Evolutionary conservation across 306 rosid species (phyloP).

Genomic region (Inga oerstediana): DNA sequence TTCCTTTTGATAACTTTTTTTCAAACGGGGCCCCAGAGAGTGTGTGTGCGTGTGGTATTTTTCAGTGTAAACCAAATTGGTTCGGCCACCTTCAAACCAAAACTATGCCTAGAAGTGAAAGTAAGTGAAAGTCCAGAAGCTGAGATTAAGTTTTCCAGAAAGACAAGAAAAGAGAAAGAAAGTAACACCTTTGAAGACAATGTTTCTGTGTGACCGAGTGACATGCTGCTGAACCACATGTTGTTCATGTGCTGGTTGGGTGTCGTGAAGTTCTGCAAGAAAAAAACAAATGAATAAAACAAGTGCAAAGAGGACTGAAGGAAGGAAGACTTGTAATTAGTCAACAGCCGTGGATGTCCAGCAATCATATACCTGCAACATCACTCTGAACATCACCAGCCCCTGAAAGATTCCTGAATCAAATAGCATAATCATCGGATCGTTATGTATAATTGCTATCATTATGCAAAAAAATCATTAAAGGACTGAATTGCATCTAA

Average conservation of each 20-base stretch:
- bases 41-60: not conserved
- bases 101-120: not conserved
- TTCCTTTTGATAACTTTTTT: not conserved
- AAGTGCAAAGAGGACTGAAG: not conserved
- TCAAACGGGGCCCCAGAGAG: not conserved
- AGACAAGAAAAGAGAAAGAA: not conserved
- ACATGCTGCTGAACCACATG: constrained; percentile 42
- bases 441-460: constrained; percentile 10
- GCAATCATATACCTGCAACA: constrained; percentile 56
- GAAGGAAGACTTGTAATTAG: constrained; percentile 12
- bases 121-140: not conserved
- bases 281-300: not conserved
- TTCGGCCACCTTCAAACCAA: not conserved
- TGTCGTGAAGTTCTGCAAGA: constrained; percentile 53
- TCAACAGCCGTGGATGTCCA: constrained; percentile 10
- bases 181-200: constrained; percentile 71
- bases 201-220: constrained; percentile 53
- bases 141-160: no score
- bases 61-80: not conserved
- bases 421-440: constrained; percentile 48
- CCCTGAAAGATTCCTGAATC: constrained; percentile 63
- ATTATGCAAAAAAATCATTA: not conserved
- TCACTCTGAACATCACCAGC: constrained; percentile 67
- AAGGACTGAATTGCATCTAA: not conserved
- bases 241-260: constrained; percentile 50